These are phyloP conservation scores for Ophiostoma novo-ulmi DNA, from an alignment of 2,329 filamentous ascomycete species.

Conservation along the genomic window DNA sequence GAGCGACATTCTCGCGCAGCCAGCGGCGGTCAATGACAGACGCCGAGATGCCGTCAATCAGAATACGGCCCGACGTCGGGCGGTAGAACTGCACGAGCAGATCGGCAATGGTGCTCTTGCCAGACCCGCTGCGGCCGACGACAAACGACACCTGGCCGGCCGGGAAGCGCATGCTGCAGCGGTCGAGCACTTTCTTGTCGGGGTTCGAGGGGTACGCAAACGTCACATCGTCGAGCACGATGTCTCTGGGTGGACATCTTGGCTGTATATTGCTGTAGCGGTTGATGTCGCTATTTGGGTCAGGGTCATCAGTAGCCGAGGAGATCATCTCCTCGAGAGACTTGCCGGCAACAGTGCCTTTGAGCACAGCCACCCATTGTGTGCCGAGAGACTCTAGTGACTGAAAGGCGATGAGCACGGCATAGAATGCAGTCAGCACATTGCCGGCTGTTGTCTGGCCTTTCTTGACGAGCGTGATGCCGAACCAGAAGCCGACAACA, in stretches of 20 bases:
- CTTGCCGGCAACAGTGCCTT: slow-evolving; percentile 69
- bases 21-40: slow-evolving; percentile 60
- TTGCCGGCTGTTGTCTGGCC: slow-evolving; percentile 57
- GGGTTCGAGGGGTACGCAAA: slow-evolving; percentile 76
- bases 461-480: slow-evolving; percentile 60
- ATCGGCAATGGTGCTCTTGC: slow-evolving; percentile 83
- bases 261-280: slow-evolving; percentile 26
- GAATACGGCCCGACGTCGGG: slow-evolving; percentile 58
- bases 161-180: slow-evolving; percentile 64
- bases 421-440: slow-evolving; percentile 80
- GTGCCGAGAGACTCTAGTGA: slow-evolving; percentile 69
- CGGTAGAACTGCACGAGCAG: slow-evolving; percentile 74
- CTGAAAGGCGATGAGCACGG: slow-evolving; percentile 69
- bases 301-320: not conserved
- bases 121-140: slow-evolving; percentile 80
- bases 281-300: slow-evolving; percentile 8
- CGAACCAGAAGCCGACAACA: slow-evolving; percentile 86
- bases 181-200: slow-evolving; percentile 52
- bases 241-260: slow-evolving; percentile 55
- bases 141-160: slow-evolving; percentile 71
- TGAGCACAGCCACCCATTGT: slow-evolving; percentile 70
- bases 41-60: slow-evolving; percentile 61
- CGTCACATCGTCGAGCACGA: slow-evolving; percentile 65
- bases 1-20: slow-evolving; percentile 70
- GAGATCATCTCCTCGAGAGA: slow-evolving; percentile 42